A percentile compares a stretch with the other conserved stretches of the same genome.
phyloP scores from a whole-genome alignment of 2,329 filamentous ascomycete genomes.

The Ascomycota sp. region DNA sequence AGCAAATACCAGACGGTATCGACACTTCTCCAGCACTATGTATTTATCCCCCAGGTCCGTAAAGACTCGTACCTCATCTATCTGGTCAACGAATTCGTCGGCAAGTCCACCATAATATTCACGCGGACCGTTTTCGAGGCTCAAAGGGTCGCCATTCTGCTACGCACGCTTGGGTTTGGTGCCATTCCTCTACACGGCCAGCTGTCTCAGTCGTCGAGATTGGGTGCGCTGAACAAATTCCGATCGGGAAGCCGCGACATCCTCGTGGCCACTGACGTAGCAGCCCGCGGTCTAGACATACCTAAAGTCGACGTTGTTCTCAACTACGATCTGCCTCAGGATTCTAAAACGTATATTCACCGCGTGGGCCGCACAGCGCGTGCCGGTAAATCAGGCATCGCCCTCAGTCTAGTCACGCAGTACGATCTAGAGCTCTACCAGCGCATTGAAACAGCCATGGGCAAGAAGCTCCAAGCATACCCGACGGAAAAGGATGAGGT shows the following conservation, averaged over 20 bases:
- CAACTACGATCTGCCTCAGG: constrained; percentile 64
- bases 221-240: constrained; percentile 83
- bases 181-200: constrained; percentile 88
- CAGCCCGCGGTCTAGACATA: constrained; percentile 77
- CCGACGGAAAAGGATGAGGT: constrained; percentile 58
- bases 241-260: constrained; percentile 59
- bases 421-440: constrained; percentile 66
- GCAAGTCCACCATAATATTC: constrained; percentile 78
- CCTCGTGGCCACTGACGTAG: constrained; percentile 83
- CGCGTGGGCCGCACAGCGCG: constrained; percentile 72
- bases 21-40: constrained; percentile 64
- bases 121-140: constrained; percentile 80
- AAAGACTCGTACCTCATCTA: constrained; percentile 84
- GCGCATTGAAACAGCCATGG: constrained; percentile 62
- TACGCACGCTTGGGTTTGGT: constrained; percentile 65
- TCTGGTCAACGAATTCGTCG: constrained; percentile 64
- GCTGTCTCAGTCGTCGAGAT: constrained; percentile 63
- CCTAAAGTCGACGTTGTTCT: constrained; percentile 73
- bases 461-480: constrained; percentile 51
- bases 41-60: constrained; percentile 66
- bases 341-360: constrained; percentile 81
- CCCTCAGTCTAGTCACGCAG: constrained; percentile 63
- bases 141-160: constrained; percentile 60
- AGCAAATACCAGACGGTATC: constrained; percentile 82
- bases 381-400: constrained; percentile 64